Conservation (phyloP, 2,329 filamentous ascomycete genomes). For the Cordyceps cateniannulata region DNA sequence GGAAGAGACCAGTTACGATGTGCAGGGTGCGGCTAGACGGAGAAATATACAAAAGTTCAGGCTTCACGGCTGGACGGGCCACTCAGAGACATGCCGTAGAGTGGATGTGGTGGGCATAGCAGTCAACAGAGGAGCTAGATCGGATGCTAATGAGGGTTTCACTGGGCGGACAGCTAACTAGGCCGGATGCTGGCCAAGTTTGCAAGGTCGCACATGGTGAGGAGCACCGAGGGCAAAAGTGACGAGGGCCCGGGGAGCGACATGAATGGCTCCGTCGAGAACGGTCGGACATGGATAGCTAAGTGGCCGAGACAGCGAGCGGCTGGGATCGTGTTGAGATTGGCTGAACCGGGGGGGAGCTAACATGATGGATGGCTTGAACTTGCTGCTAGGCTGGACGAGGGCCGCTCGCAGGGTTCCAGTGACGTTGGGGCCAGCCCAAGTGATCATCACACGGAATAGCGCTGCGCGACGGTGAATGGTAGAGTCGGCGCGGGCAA, state of each 20-base stretch:
- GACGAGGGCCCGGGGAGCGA: not conserved
- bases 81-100: not conserved
- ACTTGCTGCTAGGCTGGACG: not conserved
- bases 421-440: not conserved
- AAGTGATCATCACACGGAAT: conserved; percentile 1
- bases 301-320: not conserved
- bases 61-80: not conserved
- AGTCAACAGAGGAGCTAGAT: not conserved
- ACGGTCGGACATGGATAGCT: not conserved
- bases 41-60: conserved; percentile 6
- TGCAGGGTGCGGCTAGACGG: not conserved
- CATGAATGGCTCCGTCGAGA: conserved; percentile 10
- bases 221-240: not conserved
- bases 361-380: conserved; percentile 1
- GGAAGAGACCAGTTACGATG: not conserved
- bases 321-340: conserved; percentile 6
- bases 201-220: conserved; percentile 5
- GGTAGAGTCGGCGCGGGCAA: not conserved
- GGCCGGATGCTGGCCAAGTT: not conserved
- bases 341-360: not conserved
- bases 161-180: conserved; percentile 1
- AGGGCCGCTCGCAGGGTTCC: not conserved
- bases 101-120: not conserved
- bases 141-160: conserved; percentile 1
- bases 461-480: conserved; percentile 3